Conservation (phyloP, 2,329 filamentous ascomycete species). For the Diaporthe longicolla region DNA sequence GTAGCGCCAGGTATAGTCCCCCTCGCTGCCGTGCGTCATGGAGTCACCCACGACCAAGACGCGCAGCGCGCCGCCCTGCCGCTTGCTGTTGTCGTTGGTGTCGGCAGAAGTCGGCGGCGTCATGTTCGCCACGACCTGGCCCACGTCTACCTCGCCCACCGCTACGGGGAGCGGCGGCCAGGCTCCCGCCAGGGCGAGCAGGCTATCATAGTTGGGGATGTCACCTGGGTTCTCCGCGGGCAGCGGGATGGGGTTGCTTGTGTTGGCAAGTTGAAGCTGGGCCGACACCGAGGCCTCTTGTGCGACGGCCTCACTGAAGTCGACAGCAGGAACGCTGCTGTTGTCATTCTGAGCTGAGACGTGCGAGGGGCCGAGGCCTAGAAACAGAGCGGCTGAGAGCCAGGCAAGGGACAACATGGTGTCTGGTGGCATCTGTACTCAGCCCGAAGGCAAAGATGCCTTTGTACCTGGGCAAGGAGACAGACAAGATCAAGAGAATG, state of each 20-base stretch:
- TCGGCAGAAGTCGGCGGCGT: neutral
- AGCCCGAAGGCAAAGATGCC: neutral
- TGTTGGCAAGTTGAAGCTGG: conserved; percentile 1
- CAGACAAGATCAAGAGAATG: neutral
- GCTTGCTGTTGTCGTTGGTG: neutral
- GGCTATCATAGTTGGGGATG: conserved; percentile 2
- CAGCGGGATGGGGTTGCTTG: conserved; percentile 3
- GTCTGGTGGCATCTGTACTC: neutral
- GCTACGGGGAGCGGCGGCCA: neutral
- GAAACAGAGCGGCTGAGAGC: neutral
- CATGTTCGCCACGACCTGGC: conserved; percentile 3
- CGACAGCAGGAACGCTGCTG: neutral
- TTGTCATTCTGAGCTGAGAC: conserved; percentile 5
- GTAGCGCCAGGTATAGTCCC: conserved; percentile 59
- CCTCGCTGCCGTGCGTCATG: conserved; percentile 55
- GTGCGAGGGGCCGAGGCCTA: neutral
- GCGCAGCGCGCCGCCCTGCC: conserved; percentile 34
- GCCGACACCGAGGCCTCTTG: neutral
- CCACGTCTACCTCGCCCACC: neutral
- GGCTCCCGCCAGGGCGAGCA: conserved; percentile 3
- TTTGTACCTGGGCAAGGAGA: neutral
- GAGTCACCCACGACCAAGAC: conserved; percentile 56
- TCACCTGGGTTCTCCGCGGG: neutral
- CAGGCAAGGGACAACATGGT: conserved; percentile 4
- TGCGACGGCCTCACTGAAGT: neutral